Evolutionary conservation across 2,329 filamentous ascomycete genomes (phyloP).

Genomic region (Trichophyton mentagrophytes): DNA sequence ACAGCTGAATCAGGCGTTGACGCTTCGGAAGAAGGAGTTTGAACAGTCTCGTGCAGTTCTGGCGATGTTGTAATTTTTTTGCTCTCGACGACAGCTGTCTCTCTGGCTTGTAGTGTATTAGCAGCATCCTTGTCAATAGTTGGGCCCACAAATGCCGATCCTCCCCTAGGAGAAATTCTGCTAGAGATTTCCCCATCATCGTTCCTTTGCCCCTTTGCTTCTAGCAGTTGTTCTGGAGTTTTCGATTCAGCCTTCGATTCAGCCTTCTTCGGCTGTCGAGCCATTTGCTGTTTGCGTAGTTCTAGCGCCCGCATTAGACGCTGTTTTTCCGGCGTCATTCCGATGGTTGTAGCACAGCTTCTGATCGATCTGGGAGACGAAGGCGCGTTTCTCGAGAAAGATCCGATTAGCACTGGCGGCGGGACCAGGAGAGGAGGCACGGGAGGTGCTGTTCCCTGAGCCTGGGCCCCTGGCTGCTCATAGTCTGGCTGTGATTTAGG

Average conservation of each 20-base stretch:
- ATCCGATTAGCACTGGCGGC: constrained; percentile 22
- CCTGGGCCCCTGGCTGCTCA: constrained; percentile 16
- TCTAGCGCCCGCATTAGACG: constrained; percentile 90
- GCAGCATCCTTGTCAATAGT: constrained; percentile 3
- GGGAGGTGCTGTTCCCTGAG: constrained; percentile 22
- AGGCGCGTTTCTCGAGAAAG: constrained; percentile 20
- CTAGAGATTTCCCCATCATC: background rate
- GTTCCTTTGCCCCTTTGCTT: constrained; percentile 11
- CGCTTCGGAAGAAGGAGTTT: background rate
- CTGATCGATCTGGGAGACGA: constrained; percentile 28
- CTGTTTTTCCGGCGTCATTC: constrained; percentile 79
- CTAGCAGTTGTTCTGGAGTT: constrained; percentile 9
- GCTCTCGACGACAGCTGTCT: background rate
- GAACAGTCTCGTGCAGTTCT: background rate
- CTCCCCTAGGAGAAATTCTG: background rate
- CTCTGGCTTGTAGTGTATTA: background rate
- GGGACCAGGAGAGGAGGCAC: constrained; percentile 30
- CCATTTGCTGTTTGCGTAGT: constrained; percentile 68
- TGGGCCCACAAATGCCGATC: constrained; percentile 1
- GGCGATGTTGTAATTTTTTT: constrained; percentile 1
- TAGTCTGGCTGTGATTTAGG: constrained; percentile 34
- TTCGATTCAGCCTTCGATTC: constrained; percentile 22
- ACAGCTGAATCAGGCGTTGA: constrained; percentile 9
- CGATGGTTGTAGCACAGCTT: constrained; percentile 36
- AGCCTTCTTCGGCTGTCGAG: constrained; percentile 18